Evolutionary conservation across 768 basidiomycete species (phyloP).

Genomic region (Boletus speciosus): DNA sequence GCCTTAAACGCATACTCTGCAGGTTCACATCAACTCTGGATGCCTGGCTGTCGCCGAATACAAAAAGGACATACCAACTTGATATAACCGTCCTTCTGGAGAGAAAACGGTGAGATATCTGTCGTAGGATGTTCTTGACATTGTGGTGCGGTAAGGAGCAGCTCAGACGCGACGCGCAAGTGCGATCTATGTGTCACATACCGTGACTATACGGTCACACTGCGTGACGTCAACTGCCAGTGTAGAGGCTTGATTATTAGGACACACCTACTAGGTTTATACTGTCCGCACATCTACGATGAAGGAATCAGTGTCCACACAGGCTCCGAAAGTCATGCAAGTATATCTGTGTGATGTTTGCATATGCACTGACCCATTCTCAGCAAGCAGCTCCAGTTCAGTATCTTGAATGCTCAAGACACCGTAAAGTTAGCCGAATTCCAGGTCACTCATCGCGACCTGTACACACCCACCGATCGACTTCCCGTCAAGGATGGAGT

Average conservation of each 20-base stretch:
- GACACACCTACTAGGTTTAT: not conserved
- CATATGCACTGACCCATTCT: slow-evolving; percentile 6
- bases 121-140: slow-evolving; percentile 96
- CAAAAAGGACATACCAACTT: slow-evolving; percentile 74
- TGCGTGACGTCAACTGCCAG: not conserved
- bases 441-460: slow-evolving; percentile 88
- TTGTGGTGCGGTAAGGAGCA: slow-evolving; percentile 45
- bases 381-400: slow-evolving; percentile 96
- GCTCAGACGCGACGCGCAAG: slow-evolving; percentile 58
- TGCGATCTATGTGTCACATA: slow-evolving; percentile 37
- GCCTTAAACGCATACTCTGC: slow-evolving; percentile 99
- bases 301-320: slow-evolving; percentile 80
- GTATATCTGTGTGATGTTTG: slow-evolving; percentile 17
- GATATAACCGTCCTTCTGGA: slow-evolving; percentile 94
- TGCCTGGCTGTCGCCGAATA: not conserved
- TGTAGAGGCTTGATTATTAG: no score
- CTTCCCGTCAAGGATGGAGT: slow-evolving; percentile 90
- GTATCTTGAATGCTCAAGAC: slow-evolving; percentile 89
- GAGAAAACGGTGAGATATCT: slow-evolving; percentile 97
- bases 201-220: slow-evolving; percentile 19
- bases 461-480: slow-evolving; percentile 83
- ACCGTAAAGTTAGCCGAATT: slow-evolving; percentile 95
- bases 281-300: slow-evolving; percentile 26
- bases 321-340: slow-evolving; percentile 81
- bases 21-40: slow-evolving; percentile 8